Base-by-base conservation (phyloP, 2,329 filamentous ascomycete genomes). In the Neocatenulostroma microsporum region DNA sequence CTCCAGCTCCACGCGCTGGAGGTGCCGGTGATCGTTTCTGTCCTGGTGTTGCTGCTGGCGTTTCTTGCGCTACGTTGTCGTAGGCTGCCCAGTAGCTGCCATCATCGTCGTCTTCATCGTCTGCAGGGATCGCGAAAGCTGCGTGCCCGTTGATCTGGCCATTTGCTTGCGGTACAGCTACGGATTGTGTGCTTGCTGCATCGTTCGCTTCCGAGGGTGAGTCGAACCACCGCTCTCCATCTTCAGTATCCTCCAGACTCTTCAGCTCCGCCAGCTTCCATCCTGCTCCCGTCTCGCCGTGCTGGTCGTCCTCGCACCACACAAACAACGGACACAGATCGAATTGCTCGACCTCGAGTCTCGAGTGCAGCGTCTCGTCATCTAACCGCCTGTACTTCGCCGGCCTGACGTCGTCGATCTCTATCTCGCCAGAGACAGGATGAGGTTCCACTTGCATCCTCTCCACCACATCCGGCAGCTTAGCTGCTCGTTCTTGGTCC, bases 41-140 rank as follows among this genome's bases (percentile, higher is more conserved):
- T 13, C 72, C 76, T 1, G 80, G 79, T 9, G 79, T 83, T 29
- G 71, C 68, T 2, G 72, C 71, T 1, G 82, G 80, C 3, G 81
- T 85, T n/a, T n/a, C n/a, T n/a, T n/a, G n/a, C n/a, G n/a, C n/a
- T n/a, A n/a, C n/a, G 18, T 74, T 73, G 56, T 85, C 82, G 57
- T 89, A 88, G 43, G 77, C 74, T 21, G 76, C 80, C 84, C 84
- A 89, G 59, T 89, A 89, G 49, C 79, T 80, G 46, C 84, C 82
- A 43, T 86, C 80, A 21, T 83, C 80, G 15, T 82, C 80, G 0
- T 78, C 77, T 1, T 79, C 74, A 1, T 70, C 41, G 17, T 51
- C 33, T 8, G 44, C 36, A 7, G 46, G 45, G 37, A 20, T 30
- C 36, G 17, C 54, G 36, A 6, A 30, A 9, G 30, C 23, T 15